Conservation (phyloP, 345 rosid species). For the Citrus cavaleriei region DNA sequence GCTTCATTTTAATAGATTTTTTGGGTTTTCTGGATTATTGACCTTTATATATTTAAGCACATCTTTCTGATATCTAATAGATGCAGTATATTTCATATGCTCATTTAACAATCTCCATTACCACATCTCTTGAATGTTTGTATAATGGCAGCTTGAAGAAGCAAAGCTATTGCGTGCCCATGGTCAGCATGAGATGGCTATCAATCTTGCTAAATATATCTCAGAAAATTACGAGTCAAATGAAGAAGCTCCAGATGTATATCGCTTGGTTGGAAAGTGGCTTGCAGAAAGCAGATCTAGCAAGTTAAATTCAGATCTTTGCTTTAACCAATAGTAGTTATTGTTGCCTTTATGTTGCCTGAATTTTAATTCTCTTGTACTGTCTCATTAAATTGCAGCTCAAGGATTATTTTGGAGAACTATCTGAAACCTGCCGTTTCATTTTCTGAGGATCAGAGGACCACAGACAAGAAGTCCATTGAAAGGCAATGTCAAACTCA, state of each 20-base stretch:
- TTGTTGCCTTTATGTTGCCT: constrained; percentile 5
- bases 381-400: constrained; percentile 46
- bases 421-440: constrained; percentile 91
- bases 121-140: not conserved
- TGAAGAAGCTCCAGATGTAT: constrained; percentile 69
- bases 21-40: not conserved
- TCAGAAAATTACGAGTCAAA: constrained; percentile 54
- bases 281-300: constrained; percentile 96
- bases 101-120: not conserved
- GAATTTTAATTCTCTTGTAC: constrained; percentile 12
- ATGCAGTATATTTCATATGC: not conserved
- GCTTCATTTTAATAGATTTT: not conserved
- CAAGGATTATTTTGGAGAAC: constrained; percentile 89
- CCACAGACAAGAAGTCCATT: constrained; percentile 52
- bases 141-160: constrained; percentile 78
- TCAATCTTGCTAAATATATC: constrained; percentile 79
- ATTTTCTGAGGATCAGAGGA: constrained; percentile 52
- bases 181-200: constrained; percentile 93
- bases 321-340: constrained; percentile 8
- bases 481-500: constrained; percentile 79
- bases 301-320: constrained; percentile 48
- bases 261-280: constrained; percentile 95
- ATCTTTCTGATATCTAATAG: not conserved
- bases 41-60: not conserved
- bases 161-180: constrained; percentile 89